phyloP scores from a whole-genome alignment of 2,329 filamentous ascomycete species.

The Aspergillus persii region DNA sequence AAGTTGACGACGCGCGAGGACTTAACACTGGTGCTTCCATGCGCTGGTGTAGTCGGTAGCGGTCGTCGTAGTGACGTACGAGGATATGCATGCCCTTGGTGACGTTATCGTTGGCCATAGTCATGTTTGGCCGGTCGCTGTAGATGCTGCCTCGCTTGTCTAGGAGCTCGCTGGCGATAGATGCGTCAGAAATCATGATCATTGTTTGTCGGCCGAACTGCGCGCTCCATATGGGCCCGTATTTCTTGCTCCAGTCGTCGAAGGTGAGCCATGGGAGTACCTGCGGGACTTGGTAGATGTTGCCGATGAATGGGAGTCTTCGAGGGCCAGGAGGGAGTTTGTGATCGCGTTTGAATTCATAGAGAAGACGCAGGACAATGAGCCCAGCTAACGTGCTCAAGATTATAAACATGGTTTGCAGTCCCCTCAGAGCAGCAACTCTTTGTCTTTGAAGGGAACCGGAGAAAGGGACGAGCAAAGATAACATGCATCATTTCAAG shows the following conservation, averaged over 20 bases:
- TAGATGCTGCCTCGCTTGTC: constrained; percentile 55
- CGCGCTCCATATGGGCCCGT: constrained; percentile 34
- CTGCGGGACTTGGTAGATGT: constrained; percentile 30
- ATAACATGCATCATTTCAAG: not conserved
- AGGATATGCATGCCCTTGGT: constrained; percentile 42
- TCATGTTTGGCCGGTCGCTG: constrained; percentile 51
- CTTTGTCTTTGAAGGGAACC: too few relatives aligned
- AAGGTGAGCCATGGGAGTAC: constrained; percentile 25
- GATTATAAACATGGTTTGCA: not conserved
- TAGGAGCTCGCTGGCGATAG: constrained; percentile 54
- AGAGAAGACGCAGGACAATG: constrained; percentile 8
- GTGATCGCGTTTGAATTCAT: constrained; percentile 13
- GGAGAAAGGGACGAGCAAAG: too few relatives aligned
- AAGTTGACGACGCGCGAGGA: constrained; percentile 31
- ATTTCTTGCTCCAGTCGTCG: constrained; percentile 32
- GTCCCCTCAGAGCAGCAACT: not conserved
- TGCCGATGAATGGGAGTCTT: constrained; percentile 32
- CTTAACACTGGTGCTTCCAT: constrained; percentile 38
- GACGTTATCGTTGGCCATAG: constrained; percentile 49
- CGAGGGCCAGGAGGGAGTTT: constrained; percentile 28
- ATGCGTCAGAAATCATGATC: constrained; percentile 48
- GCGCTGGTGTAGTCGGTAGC: constrained; percentile 41
- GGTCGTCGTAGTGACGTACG: constrained; percentile 42
- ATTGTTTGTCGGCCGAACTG: constrained; percentile 32
- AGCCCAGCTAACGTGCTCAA: not conserved